Evolutionary conservation across 2,329 filamentous ascomycete species (phyloP).

Genomic region (Rutstroemia sp.): DNA sequence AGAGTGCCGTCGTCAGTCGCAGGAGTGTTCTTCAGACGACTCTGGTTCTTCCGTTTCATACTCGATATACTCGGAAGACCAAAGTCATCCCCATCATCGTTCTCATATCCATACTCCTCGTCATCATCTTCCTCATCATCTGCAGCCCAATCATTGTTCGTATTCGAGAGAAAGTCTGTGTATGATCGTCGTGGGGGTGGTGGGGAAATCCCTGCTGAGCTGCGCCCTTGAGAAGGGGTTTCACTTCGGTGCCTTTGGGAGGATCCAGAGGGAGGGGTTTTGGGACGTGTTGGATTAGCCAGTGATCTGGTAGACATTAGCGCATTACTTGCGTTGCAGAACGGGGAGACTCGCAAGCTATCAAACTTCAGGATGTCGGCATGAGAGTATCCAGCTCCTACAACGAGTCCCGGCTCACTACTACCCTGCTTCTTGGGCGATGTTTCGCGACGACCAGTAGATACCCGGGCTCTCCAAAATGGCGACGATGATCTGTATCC

Average conservation of each 20-base stretch:
- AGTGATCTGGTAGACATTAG: conserved; percentile 37
- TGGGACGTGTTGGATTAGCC: conserved; percentile 57
- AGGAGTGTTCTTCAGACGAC: conserved; percentile 31
- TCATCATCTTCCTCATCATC: conserved; percentile 61
- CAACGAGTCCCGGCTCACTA: conserved; percentile 59
- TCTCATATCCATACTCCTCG: conserved; percentile 70
- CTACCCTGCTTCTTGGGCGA: conserved; percentile 45
- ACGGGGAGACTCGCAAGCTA: conserved; percentile 51
- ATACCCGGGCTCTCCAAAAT: conserved; percentile 67
- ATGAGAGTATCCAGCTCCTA: conserved; percentile 94
- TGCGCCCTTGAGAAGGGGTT: conserved; percentile 47
- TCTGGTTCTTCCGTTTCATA: conserved; percentile 64
- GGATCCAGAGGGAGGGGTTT: conserved; percentile 63
- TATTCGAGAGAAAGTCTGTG: conserved; percentile 72
- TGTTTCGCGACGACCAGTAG: conserved; percentile 47
- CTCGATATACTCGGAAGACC: conserved; percentile 87
- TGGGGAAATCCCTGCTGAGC: conserved; percentile 46
- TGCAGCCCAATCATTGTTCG: conserved; percentile 74
- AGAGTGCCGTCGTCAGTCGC: conserved; percentile 15
- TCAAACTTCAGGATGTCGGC: conserved; percentile 89
- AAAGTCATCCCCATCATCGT: conserved; percentile 90
- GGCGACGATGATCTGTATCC: conserved; percentile 68
- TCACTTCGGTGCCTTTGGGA: conserved; percentile 47
- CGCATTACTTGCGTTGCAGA: not conserved
- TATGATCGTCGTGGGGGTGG: conserved; percentile 63